Conservation (phyloP, 2,329 filamentous ascomycete species). For the Venturia carpophila region DNA sequence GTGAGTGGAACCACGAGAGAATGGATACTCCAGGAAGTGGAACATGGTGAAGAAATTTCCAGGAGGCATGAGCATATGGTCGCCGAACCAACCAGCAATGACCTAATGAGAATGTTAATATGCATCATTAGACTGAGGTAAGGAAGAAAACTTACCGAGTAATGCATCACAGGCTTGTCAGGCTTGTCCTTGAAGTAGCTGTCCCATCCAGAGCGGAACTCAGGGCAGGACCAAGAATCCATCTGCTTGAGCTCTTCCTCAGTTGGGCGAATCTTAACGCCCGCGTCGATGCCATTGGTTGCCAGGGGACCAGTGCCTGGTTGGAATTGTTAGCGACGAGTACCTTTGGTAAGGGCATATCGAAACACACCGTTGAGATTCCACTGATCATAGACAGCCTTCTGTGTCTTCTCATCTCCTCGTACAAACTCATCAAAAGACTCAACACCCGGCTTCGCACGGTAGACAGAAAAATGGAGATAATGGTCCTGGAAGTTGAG, state of each 20-base stretch:
- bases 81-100: constrained; percentile 24
- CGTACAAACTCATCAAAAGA: constrained; percentile 74
- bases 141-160: constrained; percentile 40
- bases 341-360: not conserved
- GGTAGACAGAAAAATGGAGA: constrained; percentile 61
- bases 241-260: constrained; percentile 60
- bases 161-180: constrained; percentile 83
- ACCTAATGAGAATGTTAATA: not conserved
- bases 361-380: constrained; percentile 54
- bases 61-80: constrained; percentile 55
- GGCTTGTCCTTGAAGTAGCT: constrained; percentile 78
- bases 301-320: constrained; percentile 58
- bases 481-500: constrained; percentile 70
- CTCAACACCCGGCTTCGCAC: constrained; percentile 67
- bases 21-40: constrained; percentile 71
- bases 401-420: constrained; percentile 64
- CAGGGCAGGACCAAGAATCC: constrained; percentile 63
- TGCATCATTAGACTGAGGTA: not conserved
- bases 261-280: constrained; percentile 68
- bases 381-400: constrained; percentile 69
- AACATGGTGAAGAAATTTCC: constrained; percentile 82
- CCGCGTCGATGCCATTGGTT: constrained; percentile 73
- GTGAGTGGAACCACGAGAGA: constrained; percentile 64
- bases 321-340: not conserved
- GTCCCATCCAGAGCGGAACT: constrained; percentile 70